Evolutionary conservation across 352 stramenopile genomes (phyloP).

Genomic region (Ophiocytium majus): DNA sequence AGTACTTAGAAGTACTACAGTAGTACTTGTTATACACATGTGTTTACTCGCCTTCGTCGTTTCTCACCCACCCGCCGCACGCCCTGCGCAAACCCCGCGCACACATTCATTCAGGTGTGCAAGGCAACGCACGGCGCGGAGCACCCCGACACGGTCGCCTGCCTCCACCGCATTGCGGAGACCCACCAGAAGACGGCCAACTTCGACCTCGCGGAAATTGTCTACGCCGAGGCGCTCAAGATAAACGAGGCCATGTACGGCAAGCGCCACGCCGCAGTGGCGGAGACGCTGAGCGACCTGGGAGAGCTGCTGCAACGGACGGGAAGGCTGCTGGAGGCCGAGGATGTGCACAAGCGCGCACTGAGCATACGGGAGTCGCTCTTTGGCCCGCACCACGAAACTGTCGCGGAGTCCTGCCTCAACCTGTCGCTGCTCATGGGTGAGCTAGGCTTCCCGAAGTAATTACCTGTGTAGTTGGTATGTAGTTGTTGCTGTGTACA

Average conservation of each 20-base stretch:
- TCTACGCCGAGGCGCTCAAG: neutral
- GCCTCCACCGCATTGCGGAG: conserved; percentile 25
- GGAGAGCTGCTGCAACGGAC: neutral
- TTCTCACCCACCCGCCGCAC: no score
- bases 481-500: no score
- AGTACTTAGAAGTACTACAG: no score
- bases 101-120: no score
- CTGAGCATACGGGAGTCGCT: conserved; percentile 5
- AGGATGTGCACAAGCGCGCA: conserved; percentile 27
- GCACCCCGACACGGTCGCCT: conserved; percentile 25
- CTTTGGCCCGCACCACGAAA: conserved; percentile 27
- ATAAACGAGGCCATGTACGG: neutral
- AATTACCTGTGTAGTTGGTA: no score
- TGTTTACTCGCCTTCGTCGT: no score
- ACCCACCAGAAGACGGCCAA: conserved; percentile 33
- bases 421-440: conserved; percentile 30
- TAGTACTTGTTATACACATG: neutral
- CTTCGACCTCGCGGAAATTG: neutral
- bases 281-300: neutral
- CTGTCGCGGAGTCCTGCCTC: conserved; percentile 24
- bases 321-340: conserved; percentile 16
- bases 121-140: neutral
- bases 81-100: no score
- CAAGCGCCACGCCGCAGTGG: neutral
- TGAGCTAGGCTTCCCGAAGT: no score